Evolutionary conservation across 257 asterid species (phyloP), one percentile per base, ranked within the genome.

Genomic region (Solanum pimpinellifolium): DNA sequence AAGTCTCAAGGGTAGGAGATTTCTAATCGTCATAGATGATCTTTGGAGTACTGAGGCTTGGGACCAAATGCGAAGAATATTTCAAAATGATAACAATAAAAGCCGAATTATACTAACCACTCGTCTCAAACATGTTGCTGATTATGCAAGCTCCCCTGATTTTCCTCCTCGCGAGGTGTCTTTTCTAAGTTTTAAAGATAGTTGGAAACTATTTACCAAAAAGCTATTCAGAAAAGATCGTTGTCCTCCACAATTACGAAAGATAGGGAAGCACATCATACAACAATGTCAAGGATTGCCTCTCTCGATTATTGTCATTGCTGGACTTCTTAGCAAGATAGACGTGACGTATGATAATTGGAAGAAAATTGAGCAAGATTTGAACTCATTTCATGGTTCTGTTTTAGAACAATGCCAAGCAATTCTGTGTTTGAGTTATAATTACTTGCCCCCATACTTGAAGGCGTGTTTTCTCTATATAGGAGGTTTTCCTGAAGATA

Each of bases 11-110:
- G 83, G 77, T 27, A 66, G 31, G 29, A 80, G 88, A 47, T 88
- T 85, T 42, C 49, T 88, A 12, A 41, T 85, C 4, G 90, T 88
- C 46, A 35, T 88, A 37, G 90, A 88, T 85, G 90, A 88, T 44
- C 8, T 88, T n/a, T 85, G 88, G 88, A 78, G 60, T 49, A n/a
- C 35, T 9, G 56, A n/a, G 39, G 84, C 88, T 15, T 85, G 88
- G 90, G 44, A 21, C 23, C 59, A 41, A 21, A 33, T 88, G n/a
- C 23, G 31, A 23, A 65, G 18, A 16, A 74, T 70, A 25, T 88
- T 85, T 20, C 90, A 85, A 62, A 47, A 84, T 44, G 86, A 88
- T 12, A 15, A 69, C 56, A 75, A 85, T 10, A 84, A 85, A 42
- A 88, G 90, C 52, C 47, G 82, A 84, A 76, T 88, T 12, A 39